Percentiles rank a stretch among this genome's conserved stretches.
These are phyloP conservation scores for Alternaria novae-zelandiae DNA, from an alignment of 2,329 filamentous ascomycete genomes.

Conservation along the genomic window DNA sequence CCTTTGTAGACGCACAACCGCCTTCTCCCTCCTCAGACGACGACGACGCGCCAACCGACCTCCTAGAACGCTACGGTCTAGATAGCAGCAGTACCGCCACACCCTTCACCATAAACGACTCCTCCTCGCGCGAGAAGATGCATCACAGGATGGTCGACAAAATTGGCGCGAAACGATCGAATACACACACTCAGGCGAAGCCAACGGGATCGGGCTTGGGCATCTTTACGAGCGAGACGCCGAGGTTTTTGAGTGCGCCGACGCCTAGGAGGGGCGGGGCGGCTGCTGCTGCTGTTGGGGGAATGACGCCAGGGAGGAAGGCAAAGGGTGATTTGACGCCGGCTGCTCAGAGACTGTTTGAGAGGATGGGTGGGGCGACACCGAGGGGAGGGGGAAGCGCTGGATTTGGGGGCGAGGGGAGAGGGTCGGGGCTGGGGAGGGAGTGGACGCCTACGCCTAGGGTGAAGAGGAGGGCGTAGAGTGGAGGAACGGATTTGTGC, in stretches of 20 bases:
- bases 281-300: constrained; percentile 54
- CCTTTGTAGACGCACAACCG: constrained; percentile 92
- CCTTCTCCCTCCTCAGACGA: constrained; percentile 71
- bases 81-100: constrained; percentile 18
- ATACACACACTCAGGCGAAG: neutral
- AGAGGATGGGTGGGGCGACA: constrained; percentile 48
- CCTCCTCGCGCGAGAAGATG: constrained; percentile 77
- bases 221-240: constrained; percentile 50
- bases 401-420: constrained; percentile 24
- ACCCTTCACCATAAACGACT: constrained; percentile 77
- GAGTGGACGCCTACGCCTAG: constrained; percentile 42
- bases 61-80: constrained; percentile 55
- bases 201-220: constrained; percentile 29
- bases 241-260: constrained; percentile 73
- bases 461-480: constrained; percentile 13
- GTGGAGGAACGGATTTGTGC: constrained; percentile 7
- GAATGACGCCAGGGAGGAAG: constrained; percentile 47
- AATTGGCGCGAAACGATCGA: constrained; percentile 25
- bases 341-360: constrained; percentile 65
- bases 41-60: constrained; percentile 46
- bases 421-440: constrained; percentile 11
- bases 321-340: constrained; percentile 69
- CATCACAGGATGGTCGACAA: constrained; percentile 71
- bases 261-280: constrained; percentile 66
- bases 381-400: constrained; percentile 18